Conservation (phyloP, 2,329 filamentous ascomycete genomes). For the Cryphonectria carpinicola region DNA sequence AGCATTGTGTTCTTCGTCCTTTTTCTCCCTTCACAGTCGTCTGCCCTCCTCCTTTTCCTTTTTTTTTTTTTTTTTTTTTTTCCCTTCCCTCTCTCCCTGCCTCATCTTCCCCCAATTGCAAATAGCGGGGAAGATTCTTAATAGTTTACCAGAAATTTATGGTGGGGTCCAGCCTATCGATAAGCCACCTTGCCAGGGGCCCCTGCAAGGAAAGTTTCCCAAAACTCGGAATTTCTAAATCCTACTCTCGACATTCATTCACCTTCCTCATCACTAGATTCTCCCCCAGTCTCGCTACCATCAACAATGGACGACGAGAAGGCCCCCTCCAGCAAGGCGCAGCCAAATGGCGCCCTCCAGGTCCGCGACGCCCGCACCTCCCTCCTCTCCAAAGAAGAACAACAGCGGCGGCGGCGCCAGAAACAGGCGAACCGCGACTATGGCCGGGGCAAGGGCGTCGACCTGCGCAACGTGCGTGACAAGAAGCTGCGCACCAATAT, state of each 20-base stretch:
- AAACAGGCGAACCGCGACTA: slow-evolving; percentile 75
- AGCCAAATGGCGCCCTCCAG: slow-evolving; percentile 57
- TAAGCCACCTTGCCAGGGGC: slow-evolving; percentile 1
- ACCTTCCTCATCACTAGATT: not conserved
- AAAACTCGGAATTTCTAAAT: slow-evolving; percentile 16
- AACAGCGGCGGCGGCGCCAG: slow-evolving; percentile 54
- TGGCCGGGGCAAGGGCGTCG: slow-evolving; percentile 79
- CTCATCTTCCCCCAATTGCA: not conserved
- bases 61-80: not conserved
- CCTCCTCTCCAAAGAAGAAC: slow-evolving; percentile 55
- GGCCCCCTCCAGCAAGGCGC: slow-evolving; percentile 37
- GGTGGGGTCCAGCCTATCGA: slow-evolving; percentile 31
- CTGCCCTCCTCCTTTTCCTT: too few species aligned
- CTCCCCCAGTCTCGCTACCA: not conserved
- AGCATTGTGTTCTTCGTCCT: too few species aligned
- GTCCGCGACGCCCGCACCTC: slow-evolving; percentile 55
- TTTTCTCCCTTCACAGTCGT: too few species aligned
- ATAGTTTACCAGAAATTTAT: slow-evolving; percentile 32
- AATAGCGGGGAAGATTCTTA: not conserved
- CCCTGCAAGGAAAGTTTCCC: slow-evolving; percentile 12
- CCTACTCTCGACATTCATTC: not conserved
- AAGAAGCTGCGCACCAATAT: slow-evolving; percentile 87
- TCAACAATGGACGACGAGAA: slow-evolving; percentile 41
- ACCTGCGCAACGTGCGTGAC: slow-evolving; percentile 76
- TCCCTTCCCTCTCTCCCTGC: too few species aligned